These are phyloP conservation scores for Actinomucor elegans DNA, from an alignment of 371 early-diverging fungal species.

Conservation along the genomic window DNA sequence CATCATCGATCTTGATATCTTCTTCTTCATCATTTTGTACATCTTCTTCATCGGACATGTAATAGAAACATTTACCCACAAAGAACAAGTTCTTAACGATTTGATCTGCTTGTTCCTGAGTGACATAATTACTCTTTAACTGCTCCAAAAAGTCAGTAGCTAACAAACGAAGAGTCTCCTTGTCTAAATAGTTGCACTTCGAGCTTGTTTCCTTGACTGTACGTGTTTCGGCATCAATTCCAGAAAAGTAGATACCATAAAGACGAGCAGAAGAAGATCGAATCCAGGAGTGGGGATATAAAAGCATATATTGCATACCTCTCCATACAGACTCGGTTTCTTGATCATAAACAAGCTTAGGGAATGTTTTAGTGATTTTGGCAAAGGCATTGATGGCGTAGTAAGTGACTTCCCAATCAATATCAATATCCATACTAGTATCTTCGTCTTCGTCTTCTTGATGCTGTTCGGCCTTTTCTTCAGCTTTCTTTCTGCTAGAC, in stretches of 20 bases:
- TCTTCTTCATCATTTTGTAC: slow-evolving; percentile 25
- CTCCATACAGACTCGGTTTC: slow-evolving; percentile 57
- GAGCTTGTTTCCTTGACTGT: slow-evolving; percentile 22
- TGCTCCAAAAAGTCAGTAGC: slow-evolving; percentile 69
- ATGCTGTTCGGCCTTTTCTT: slow-evolving; percentile 31
- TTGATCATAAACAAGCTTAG: slow-evolving; percentile 43
- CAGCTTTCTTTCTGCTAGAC: slow-evolving; percentile 46
- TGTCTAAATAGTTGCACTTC: slow-evolving; percentile 44
- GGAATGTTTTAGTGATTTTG: slow-evolving; percentile 64
- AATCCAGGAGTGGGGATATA: slow-evolving; percentile 91
- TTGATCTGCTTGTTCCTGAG: slow-evolving; percentile 84
- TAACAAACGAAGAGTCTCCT: slow-evolving; percentile 50
- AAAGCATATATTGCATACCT: slow-evolving; percentile 55
- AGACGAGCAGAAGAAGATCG: slow-evolving; percentile 71
- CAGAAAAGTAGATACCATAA: slow-evolving; percentile 77
- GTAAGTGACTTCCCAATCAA: slow-evolving; percentile 84
- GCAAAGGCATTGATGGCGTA: slow-evolving; percentile 76
- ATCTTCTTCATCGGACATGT: slow-evolving; percentile 49
- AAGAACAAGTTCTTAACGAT: slow-evolving; percentile 93
- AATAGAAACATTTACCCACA: slow-evolving; percentile 76
- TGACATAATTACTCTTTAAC: slow-evolving; percentile 67
- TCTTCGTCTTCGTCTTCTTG: slow-evolving; percentile 41
- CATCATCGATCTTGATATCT: slow-evolving; percentile 34
- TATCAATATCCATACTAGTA: slow-evolving; percentile 53
- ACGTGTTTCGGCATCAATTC: slow-evolving; percentile 58